These are phyloP conservation scores for Medicago ruthenica DNA, from an alignment of 306 rosid genomes.

Conservation along the genomic window DNA sequence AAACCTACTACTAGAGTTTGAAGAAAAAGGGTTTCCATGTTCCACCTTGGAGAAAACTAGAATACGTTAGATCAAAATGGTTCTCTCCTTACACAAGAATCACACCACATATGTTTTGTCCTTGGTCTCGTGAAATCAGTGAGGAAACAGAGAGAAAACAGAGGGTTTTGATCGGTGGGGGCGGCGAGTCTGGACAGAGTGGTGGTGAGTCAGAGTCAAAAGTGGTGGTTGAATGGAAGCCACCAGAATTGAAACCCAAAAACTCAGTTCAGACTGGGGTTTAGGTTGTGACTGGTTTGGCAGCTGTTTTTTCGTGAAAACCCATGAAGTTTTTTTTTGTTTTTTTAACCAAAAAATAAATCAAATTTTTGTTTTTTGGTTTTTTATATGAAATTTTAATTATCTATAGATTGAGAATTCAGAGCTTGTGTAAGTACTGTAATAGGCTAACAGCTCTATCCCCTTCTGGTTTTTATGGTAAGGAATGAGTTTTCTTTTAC, in stretches of 20 bases:
- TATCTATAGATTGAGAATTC: constrained; percentile 43
- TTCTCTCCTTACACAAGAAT: constrained; percentile 59
- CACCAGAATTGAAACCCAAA: constrained; percentile 64
- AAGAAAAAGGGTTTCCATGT: constrained; percentile 73
- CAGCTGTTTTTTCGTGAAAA: constrained; percentile 63
- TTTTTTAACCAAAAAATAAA: background rate
- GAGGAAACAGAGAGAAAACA: constrained; percentile 16
- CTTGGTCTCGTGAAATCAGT: constrained; percentile 15
- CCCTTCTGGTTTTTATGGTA: constrained; percentile 70
- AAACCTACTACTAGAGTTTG: no score
- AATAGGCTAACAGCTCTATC: constrained; percentile 42
- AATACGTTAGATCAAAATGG: constrained; percentile 77
- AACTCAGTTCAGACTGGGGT: constrained; percentile 40
- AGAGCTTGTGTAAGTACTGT: constrained; percentile 40
- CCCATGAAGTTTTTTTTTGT: constrained; percentile 63
- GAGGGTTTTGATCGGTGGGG: constrained; percentile 27
- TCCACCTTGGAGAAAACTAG: constrained; percentile 86
- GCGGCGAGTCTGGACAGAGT: no score
- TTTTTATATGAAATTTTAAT: constrained; percentile 23
- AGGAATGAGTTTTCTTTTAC: constrained; percentile 54
- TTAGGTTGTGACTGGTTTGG: constrained; percentile 65
- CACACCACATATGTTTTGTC: constrained; percentile 1
- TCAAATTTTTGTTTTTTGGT: background rate
- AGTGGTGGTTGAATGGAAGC: constrained; percentile 49
- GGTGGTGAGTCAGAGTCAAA: constrained; percentile 35